These are phyloP conservation scores for Plasmodium sp. DNA, from an alignment of 169 alveolate species.

Conservation along the genomic window DNA sequence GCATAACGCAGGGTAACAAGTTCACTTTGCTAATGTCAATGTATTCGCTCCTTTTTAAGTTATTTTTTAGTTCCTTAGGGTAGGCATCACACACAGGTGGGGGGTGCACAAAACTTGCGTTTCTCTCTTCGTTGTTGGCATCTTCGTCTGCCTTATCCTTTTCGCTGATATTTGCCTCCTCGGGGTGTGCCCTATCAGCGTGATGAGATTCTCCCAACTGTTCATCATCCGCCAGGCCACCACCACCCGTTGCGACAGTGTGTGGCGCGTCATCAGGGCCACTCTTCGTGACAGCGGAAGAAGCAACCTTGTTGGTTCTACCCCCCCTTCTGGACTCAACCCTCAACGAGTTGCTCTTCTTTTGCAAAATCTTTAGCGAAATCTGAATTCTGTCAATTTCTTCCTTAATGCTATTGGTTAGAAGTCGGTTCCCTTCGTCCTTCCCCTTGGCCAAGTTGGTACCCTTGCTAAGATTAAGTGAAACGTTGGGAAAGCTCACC, in stretches of 20 bases:
- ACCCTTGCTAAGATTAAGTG: neutral
- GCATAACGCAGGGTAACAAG: conserved; percentile 55
- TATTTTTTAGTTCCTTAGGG: neutral
- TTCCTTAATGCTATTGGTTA: conserved; percentile 42
- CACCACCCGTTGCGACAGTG: neutral
- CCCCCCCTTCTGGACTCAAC: neutral
- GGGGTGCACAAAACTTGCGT: neutral
- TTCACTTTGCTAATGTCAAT: conserved; percentile 55
- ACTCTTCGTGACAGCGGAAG: neutral
- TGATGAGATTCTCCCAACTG: neutral
- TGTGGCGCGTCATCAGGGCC: neutral
- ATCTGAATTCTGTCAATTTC: conserved; percentile 63
- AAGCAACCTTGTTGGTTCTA: neutral
- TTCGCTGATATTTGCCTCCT: neutral
- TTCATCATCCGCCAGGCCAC: neutral
- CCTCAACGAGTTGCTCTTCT: neutral
- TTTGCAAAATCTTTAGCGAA: conserved; percentile 30
- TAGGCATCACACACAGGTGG: neutral
- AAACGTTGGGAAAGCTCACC: neutral
- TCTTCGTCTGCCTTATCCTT: neutral
- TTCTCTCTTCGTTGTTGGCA: neutral
- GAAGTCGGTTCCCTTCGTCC: neutral
- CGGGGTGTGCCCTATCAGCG: neutral
- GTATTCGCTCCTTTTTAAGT: conserved; percentile 4
- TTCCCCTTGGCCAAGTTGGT: conserved; percentile 31